A percentile compares a stretch with the other conserved stretches of the same genome.
Conservation (phyloP, 805 yeast species). For the Phaffomyces antillensis region DNA sequence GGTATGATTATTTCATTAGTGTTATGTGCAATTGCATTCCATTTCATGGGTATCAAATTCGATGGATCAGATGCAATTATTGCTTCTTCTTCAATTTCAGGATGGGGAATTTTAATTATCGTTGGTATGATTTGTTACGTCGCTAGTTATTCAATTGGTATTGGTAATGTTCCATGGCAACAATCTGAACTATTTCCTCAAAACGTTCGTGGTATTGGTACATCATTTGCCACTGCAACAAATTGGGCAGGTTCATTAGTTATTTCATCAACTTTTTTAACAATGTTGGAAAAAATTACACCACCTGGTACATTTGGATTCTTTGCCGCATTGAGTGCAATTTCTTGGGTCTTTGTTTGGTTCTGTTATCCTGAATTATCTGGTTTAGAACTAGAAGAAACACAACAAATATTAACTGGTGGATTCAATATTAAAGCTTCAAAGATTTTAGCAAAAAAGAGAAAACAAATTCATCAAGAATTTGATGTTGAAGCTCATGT, state of each 20-base stretch:
- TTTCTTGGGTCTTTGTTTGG: conserved; percentile 67
- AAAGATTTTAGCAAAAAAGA: conserved; percentile 44
- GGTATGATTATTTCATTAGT: conserved; percentile 75
- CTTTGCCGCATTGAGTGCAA: conserved; percentile 73
- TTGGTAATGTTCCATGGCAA: conserved; percentile 98
- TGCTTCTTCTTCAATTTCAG: conserved; percentile 36
- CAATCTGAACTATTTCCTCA: conserved; percentile 94
- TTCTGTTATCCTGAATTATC: conserved; percentile 91
- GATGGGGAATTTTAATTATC: conserved; percentile 87
- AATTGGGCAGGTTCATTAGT: conserved; percentile 95
- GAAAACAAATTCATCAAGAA: conserved; percentile 18
- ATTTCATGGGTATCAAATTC: conserved; percentile 63
- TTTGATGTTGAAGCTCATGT: conserved; percentile 19
- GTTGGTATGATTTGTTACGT: conserved; percentile 81
- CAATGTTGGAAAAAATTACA: conserved; percentile 88
- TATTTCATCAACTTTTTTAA: conserved; percentile 85
- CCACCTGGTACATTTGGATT: conserved; percentile 93
- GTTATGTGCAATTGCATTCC: conserved; percentile 86
- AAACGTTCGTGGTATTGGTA: conserved; percentile 87
- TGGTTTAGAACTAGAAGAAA: conserved; percentile 86
- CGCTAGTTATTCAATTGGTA: conserved; percentile 88
- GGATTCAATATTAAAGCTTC: conserved; percentile 82
- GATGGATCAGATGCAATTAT: conserved; percentile 37
- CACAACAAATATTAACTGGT: conserved; percentile 68
- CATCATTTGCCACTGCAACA: conserved; percentile 83